These are phyloP conservation scores for Ampelocalamus luodianensis DNA, from an alignment of 176 grass and related monocot genomes.

Conservation along the genomic window DNA sequence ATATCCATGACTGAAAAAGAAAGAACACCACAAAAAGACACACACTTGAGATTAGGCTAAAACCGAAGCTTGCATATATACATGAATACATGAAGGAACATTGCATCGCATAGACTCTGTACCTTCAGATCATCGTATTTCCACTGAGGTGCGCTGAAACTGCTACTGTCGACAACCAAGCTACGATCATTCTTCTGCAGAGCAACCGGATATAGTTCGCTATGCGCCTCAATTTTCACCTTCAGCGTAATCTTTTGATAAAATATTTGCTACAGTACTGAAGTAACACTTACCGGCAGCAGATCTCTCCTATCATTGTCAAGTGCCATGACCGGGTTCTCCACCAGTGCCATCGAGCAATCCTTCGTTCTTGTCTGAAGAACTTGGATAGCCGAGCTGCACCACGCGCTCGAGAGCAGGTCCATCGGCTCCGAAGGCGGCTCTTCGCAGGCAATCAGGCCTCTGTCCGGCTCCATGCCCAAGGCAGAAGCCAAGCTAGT, in stretches of 20 bases:
- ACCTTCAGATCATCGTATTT: conserved; percentile 95
- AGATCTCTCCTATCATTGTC: conserved; percentile 34
- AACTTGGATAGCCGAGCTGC: conserved; percentile 84
- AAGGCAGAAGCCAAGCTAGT: conserved; percentile 11
- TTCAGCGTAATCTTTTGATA: not conserved
- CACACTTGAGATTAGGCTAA: not conserved
- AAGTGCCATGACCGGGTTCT: conserved; percentile 62
- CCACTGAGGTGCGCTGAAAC: conserved; percentile 54
- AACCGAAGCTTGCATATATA: not conserved
- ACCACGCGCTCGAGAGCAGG: conserved; percentile 80
- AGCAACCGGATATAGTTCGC: not conserved
- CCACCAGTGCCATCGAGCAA: conserved; percentile 62
- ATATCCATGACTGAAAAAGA: conserved; percentile 83
- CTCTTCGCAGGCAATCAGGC: conserved; percentile 36
- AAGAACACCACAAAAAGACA: not conserved
- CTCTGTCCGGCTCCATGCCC: conserved; percentile 59
- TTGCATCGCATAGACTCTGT: not conserved
- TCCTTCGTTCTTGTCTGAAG: conserved; percentile 56
- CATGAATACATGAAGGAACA: not conserved
- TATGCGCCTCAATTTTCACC: conserved; percentile 34
- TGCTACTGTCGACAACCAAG: conserved; percentile 58
- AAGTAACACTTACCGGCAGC: conserved; percentile 51
- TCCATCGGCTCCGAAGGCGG: conserved; percentile 52
- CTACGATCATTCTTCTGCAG: conserved; percentile 69
- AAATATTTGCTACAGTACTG: conserved; percentile 32